phyloP scores from a whole-genome alignment of 306 rosid genomes.

The Parietaria judaica region DNA sequence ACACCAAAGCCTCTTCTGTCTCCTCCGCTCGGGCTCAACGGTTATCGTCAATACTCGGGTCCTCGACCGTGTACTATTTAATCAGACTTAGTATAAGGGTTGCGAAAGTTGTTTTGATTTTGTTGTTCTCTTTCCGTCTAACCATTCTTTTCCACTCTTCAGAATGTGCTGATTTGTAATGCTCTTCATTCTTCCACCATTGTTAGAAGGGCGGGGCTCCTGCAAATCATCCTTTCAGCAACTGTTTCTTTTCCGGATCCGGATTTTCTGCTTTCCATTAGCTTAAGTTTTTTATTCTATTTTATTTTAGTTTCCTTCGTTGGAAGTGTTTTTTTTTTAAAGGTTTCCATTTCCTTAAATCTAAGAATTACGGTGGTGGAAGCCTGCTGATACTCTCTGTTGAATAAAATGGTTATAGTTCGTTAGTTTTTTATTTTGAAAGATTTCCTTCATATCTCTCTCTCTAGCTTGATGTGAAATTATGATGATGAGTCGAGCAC shows the following conservation, averaged over 20 bases:
- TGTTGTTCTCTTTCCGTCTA: constrained; percentile 14
- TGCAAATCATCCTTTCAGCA: constrained; percentile 17
- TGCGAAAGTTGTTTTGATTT: constrained; percentile 23
- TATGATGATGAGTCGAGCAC: too few species aligned
- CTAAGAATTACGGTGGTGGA: constrained; percentile 1
- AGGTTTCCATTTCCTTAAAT: constrained; percentile 13
- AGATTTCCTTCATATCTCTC: too few species aligned
- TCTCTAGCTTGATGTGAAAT: too few species aligned
- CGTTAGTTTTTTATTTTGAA: too few species aligned
- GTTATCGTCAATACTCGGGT: constrained; percentile 27
- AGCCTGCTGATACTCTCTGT: constrained; percentile 7
- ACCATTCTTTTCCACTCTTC: constrained; percentile 29
- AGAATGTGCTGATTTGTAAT: constrained; percentile 25
- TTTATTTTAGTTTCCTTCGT: background rate
- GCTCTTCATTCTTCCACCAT: constrained; percentile 16
- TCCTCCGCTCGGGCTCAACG: constrained; percentile 5
- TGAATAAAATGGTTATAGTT: constrained; percentile 11
- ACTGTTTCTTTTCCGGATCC: constrained; percentile 13
- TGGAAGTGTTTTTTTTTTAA: background rate
- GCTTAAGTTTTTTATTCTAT: background rate
- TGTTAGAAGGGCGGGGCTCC: constrained; percentile 17
- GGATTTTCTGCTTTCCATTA: constrained; percentile 8
- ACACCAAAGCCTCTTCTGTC: constrained; percentile 12
- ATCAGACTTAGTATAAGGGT: constrained; percentile 17
- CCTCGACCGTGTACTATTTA: constrained; percentile 32